A percentile compares a stretch with the other conserved stretches of the same genome.
Conservation (phyloP, 345 rosid species). For the Ceriops zippeliana region DNA sequence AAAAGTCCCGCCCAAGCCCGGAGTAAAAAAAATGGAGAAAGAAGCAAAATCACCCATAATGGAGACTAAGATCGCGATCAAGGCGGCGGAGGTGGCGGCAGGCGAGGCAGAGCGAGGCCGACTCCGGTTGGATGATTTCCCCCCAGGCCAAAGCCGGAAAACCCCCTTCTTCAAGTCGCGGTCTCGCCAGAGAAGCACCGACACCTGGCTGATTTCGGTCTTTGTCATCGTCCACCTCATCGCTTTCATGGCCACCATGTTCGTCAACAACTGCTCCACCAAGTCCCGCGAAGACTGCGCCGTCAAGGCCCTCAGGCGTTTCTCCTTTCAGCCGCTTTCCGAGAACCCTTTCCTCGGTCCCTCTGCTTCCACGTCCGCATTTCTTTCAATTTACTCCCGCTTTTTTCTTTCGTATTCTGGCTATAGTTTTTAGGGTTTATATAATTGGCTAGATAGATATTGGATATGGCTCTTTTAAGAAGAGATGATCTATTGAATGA, state of each 20-base stretch:
- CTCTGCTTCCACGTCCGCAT: slow-evolving; percentile 61
- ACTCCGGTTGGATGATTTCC: no score
- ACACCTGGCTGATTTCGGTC: slow-evolving; percentile 76
- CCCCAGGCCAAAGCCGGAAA: slow-evolving; percentile 16
- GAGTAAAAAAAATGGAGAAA: no score
- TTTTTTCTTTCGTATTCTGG: no score
- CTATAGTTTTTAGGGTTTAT: no score
- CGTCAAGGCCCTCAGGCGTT: slow-evolving; percentile 36
- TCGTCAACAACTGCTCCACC: slow-evolving; percentile 52
- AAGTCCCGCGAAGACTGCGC: slow-evolving; percentile 59
- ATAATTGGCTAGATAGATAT: no score
- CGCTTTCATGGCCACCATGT: slow-evolving; percentile 61
- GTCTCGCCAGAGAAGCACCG: slow-evolving; percentile 48
- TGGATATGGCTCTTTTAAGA: no score
- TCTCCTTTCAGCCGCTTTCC: slow-evolving; percentile 71
- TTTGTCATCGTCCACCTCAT: slow-evolving; percentile 67
- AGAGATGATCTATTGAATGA: no score
- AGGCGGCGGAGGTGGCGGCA: not conserved
- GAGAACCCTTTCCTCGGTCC: slow-evolving; percentile 93
- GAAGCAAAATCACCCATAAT: slow-evolving; percentile 1
- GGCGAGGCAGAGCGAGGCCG: not conserved
- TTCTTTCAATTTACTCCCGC: no score
- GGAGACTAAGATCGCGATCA: slow-evolving; percentile 24
- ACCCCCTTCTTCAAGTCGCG: slow-evolving; percentile 65
- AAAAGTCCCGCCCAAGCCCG: slow-evolving; percentile 5